Percentiles rank a stretch among this genome's conserved stretches.
phyloP scores from a whole-genome alignment of 768 basidiomycete genomes.

The Ephemerocybe angulata region DNA sequence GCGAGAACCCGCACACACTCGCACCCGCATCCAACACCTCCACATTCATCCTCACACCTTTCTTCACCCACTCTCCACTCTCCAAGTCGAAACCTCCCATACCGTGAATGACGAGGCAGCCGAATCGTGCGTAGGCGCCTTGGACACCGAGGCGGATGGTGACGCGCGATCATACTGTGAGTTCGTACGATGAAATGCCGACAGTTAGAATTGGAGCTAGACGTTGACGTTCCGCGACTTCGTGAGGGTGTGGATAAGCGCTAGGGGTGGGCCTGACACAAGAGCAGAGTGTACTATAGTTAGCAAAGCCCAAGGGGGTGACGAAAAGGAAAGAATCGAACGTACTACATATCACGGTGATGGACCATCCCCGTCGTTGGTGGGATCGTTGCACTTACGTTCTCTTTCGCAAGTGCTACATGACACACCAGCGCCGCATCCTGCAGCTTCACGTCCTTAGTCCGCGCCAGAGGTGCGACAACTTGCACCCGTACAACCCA shows the following conservation, averaged over 20 bases:
- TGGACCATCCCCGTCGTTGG: slow-evolving; percentile 37
- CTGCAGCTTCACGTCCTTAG: slow-evolving; percentile 42
- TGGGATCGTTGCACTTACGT: slow-evolving; percentile 44
- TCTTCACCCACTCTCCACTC: background rate
- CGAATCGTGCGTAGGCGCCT: background rate
- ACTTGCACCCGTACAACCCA: slow-evolving; percentile 61
- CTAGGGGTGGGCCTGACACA: slow-evolving; percentile 29
- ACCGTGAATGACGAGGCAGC: background rate
- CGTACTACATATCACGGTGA: slow-evolving; percentile 34
- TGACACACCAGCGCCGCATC: slow-evolving; percentile 64
- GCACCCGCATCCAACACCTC: too few species aligned
- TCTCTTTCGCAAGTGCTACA: slow-evolving; percentile 65
- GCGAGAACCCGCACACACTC: too few species aligned
- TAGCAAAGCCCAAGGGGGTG: background rate
- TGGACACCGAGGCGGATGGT: background rate
- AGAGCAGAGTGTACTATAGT: too few species aligned
- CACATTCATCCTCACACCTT: slow-evolving; percentile 19
- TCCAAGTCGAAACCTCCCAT: background rate
- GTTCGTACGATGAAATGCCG: too few species aligned
- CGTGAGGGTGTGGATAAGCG: slow-evolving; percentile 45
- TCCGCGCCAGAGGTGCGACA: slow-evolving; percentile 36
- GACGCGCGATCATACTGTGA: slow-evolving; percentile 46
- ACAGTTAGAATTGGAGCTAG: too few species aligned
- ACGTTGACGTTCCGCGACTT: slow-evolving; percentile 59
- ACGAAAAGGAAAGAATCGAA: slow-evolving; percentile 20